phyloP scores from a whole-genome alignment of 1,139 yeast species.

The Suhomyces maxii region DNA sequence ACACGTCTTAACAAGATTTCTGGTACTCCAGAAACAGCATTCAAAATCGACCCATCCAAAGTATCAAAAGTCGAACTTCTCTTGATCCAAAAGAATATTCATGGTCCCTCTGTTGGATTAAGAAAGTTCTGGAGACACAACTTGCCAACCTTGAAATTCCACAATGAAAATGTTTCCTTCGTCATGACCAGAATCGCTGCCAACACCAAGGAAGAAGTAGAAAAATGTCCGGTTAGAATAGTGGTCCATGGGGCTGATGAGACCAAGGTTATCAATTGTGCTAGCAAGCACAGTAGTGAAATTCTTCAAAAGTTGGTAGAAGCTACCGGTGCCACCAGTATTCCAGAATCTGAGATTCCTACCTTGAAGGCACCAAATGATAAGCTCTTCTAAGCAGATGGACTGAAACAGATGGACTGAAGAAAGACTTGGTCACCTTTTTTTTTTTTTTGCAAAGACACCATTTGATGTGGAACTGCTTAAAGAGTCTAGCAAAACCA shows the following conservation, averaged over 20 bases:
- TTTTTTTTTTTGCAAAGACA: not conserved
- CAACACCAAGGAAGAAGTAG: conserved; percentile 37
- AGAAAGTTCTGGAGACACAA: conserved; percentile 67
- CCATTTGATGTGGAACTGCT: not conserved
- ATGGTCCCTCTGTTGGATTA: conserved; percentile 38
- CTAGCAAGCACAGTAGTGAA: conserved; percentile 22
- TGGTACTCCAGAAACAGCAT: conserved; percentile 40
- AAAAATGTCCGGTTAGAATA: conserved; percentile 49
- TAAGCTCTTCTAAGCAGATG: not conserved
- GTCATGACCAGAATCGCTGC: conserved; percentile 58
- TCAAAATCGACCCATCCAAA: conserved; percentile 27
- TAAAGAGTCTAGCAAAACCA: too few species aligned
- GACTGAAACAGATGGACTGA: too few species aligned
- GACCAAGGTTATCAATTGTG: conserved; percentile 34
- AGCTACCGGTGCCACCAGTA: conserved; percentile 30
- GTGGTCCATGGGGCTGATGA: conserved; percentile 26
- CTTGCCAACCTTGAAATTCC: conserved; percentile 77
- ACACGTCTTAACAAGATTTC: conserved; percentile 40
- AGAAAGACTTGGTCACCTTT: not conserved
- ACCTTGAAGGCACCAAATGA: conserved; percentile 11
- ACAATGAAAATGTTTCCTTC: conserved; percentile 70
- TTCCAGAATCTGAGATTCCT: conserved; percentile 32
- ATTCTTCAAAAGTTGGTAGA: conserved; percentile 36
- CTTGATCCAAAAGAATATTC: conserved; percentile 27
- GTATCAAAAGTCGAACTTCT: conserved; percentile 31